Percentiles rank a stretch among this genome's conserved stretches.
These are phyloP conservation scores for Jamesozyma gamospora DNA, from an alignment of 805 yeast genomes.

Conservation along the genomic window DNA sequence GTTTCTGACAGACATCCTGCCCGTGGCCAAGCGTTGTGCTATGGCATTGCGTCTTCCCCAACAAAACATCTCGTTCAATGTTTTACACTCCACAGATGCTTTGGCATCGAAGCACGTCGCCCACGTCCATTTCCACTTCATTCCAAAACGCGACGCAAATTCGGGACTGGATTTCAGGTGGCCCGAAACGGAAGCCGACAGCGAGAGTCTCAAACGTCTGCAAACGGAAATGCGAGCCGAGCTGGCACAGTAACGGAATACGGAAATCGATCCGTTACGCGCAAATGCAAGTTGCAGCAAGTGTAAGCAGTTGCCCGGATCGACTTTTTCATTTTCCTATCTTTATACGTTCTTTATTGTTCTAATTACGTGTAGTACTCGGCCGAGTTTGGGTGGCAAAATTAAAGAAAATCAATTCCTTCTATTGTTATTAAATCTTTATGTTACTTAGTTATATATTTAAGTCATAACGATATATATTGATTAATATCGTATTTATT, in stretches of 20 bases:
- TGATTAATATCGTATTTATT: too few species aligned
- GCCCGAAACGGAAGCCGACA: constrained; percentile 72
- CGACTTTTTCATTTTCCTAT: too few species aligned
- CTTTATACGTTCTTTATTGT: too few species aligned
- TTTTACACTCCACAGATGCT: constrained; percentile 86
- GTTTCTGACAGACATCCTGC: constrained; percentile 72
- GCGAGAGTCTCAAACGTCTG: constrained; percentile 43
- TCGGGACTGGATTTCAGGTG: constrained; percentile 83
- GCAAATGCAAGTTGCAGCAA: background rate
- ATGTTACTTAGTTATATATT: too few species aligned
- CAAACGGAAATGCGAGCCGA: constrained; percentile 29
- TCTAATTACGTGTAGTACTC: too few species aligned
- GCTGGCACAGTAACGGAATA: background rate
- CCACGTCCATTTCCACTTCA: constrained; percentile 93
- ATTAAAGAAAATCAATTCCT: too few species aligned
- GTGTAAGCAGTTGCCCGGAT: too few species aligned
- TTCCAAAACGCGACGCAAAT: constrained; percentile 67
- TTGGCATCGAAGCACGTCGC: constrained; percentile 92
- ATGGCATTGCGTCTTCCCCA: constrained; percentile 54
- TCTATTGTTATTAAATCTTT: too few species aligned
- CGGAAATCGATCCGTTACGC: background rate
- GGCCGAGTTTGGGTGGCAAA: too few species aligned
- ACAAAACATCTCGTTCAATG: constrained; percentile 63
- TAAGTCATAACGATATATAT: too few species aligned
- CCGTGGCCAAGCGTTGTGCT: constrained; percentile 83